Base-by-base conservation (phyloP, 176 grass and related monocot species). In the Raddia distichophylla region DNA sequence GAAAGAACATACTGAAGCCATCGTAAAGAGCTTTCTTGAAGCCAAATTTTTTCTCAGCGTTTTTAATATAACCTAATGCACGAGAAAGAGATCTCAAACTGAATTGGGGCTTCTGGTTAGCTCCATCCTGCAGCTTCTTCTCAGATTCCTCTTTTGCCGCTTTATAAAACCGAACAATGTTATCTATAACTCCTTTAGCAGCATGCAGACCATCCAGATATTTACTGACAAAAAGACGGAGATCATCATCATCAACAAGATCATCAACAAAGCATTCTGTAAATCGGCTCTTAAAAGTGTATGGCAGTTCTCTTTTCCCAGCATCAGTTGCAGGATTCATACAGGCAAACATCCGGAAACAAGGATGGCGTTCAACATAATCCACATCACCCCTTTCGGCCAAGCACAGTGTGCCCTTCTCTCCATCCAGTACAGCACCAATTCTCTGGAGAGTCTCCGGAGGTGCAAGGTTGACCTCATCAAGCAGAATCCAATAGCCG, bases 1-100 rank as follows among this genome's bases (percentile, higher is more conserved):
- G 90, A 92, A 98, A 98, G 81, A 98, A 98, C 92, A 98, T 98
- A 77, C 92, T 93, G 86, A 98, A 98, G 8, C 95, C 95, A 93
- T 98, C 95, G 86, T 89, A 94, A 78, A 98, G 88, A 81, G 95
- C 86, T 88, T 91, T 94, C 69, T 76, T 82, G 66, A 94, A 83
- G 66, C 86, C 87, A 91, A 98, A 94, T n/a, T 77, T 65, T 83
- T 80, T 93, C 78, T 83, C 84, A 71, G 85, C 86, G 0, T 32
- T 89, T 84, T 89, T 93, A 67, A 85, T 43, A 84, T 94, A 98
- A 76, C 78, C 88, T 77, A 98, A 46, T 8, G 95, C 90, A 35
- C 88, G 92, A 64, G 95, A 91, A 72, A 98, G 92, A 82, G 95
- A 98, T 77, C 95, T 89, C 80, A 98, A 84, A 85, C 88, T 98